These are phyloP conservation scores for Clarireedia hainanense DNA, from an alignment of 2,329 filamentous ascomycete genomes.

Conservation along the genomic window DNA sequence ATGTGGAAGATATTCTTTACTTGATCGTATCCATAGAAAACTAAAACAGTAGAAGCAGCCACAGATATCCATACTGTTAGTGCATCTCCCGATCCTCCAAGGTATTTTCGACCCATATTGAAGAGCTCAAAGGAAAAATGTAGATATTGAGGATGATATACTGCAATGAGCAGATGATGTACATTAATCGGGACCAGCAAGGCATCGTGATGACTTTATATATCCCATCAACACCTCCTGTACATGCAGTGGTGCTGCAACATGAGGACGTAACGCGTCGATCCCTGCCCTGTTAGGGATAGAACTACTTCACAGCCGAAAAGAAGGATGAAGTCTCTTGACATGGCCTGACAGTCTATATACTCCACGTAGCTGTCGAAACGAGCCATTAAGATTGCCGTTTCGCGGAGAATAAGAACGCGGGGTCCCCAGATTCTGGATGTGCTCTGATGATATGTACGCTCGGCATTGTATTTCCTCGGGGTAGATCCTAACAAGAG, in stretches of 20 bases:
- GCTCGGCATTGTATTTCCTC: not conserved
- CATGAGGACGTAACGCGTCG: not conserved
- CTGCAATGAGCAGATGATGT: not conserved
- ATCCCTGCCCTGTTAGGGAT: not conserved
- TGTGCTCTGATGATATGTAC: not conserved
- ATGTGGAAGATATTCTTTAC: conserved; percentile 13
- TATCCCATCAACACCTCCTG: not conserved
- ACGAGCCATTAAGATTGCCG: not conserved
- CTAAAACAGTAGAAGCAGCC: conserved; percentile 40
- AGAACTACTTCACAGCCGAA: not conserved
- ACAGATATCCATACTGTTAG: conserved; percentile 46
- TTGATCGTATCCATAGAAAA: conserved; percentile 42
- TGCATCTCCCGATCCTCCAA: conserved; percentile 41
- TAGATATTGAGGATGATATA: not conserved
- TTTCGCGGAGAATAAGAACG: not conserved
- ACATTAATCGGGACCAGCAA: not conserved
- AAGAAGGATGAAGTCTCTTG: not conserved
- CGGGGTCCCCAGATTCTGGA: conserved; percentile 3
- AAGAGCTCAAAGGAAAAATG: not conserved
- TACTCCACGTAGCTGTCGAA: not conserved
- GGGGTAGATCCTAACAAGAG: not conserved
- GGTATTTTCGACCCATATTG: conserved; percentile 38
- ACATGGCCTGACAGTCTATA: not conserved
- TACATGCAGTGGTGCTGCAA: not conserved
- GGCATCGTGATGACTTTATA: not conserved